These are phyloP conservation scores for Ploettnerulaceae sp. DNA, from an alignment of 2,329 filamentous ascomycete genomes.

Conservation along the genomic window DNA sequence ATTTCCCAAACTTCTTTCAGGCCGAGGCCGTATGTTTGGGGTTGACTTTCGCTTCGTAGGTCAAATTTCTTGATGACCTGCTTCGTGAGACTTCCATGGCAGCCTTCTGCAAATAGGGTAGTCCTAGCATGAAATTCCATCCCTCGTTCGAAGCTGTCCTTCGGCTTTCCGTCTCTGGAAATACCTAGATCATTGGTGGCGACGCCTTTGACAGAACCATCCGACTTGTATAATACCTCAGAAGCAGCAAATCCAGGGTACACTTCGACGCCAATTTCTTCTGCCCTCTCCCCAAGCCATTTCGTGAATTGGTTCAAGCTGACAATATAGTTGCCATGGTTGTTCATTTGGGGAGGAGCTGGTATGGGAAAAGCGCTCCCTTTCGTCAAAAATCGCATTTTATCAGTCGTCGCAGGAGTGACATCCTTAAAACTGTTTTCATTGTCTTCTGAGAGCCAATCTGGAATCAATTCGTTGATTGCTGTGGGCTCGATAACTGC, in stretches of 20 bases:
- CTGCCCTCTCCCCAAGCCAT: slow-evolving; percentile 94
- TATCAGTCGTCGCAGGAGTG: slow-evolving; percentile 77
- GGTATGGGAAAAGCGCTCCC: slow-evolving; percentile 73
- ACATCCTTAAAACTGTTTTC: slow-evolving; percentile 80
- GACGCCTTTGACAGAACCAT: slow-evolving; percentile 87
- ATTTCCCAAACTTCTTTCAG: slow-evolving; percentile 98
- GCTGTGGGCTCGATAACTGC: slow-evolving; percentile 90
- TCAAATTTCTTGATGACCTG: slow-evolving; percentile 94
- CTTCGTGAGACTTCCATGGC: slow-evolving; percentile 92
- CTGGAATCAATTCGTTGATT: slow-evolving; percentile 83
- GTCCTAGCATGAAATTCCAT: slow-evolving; percentile 97
- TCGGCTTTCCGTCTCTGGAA: slow-evolving; percentile 73
- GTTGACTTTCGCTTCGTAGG: slow-evolving; percentile 79
- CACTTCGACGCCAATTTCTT: slow-evolving; percentile 91
- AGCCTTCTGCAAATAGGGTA: slow-evolving; percentile 90
- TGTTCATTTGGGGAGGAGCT: slow-evolving; percentile 94
- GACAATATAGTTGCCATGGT: slow-evolving; percentile 96
- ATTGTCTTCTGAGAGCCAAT: slow-evolving; percentile 89
- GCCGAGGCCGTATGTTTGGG: slow-evolving; percentile 91
- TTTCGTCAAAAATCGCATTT: slow-evolving; percentile 92
- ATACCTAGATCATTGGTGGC: slow-evolving; percentile 94
- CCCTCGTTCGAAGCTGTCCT: slow-evolving; percentile 87
- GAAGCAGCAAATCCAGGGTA: slow-evolving; percentile 95
- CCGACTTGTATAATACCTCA: slow-evolving; percentile 80
- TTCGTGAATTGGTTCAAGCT: slow-evolving; percentile 92